phyloP scores from a whole-genome alignment of 192 early-diverging fungal species.

The Lobosporangium transversale region DNA sequence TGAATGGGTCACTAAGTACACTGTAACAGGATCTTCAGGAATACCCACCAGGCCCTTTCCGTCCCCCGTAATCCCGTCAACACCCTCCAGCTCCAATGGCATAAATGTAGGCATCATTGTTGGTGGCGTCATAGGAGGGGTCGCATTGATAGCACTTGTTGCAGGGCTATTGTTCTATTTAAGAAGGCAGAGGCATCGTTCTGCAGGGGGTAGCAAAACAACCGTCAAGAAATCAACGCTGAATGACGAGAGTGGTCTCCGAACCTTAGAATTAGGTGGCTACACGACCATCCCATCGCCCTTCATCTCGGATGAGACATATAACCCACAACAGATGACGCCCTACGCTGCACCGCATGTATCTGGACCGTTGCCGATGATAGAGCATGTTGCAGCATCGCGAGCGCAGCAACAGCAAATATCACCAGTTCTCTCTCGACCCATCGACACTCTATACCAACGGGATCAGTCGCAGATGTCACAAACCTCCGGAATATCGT shows the following conservation, averaged over 20 bases:
- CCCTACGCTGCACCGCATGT: background rate
- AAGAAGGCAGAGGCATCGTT: conserved; percentile 1
- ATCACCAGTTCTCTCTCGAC: background rate
- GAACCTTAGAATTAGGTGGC: conserved; percentile 1
- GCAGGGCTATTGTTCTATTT: conserved; percentile 11
- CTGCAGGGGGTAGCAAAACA: background rate
- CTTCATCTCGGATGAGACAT: background rate
- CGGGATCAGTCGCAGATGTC: background rate
- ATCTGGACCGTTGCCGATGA: background rate
- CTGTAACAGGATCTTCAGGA: background rate
- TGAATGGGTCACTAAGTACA: too few relatives aligned
- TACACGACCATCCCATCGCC: conserved; percentile 22
- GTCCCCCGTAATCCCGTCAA: too few relatives aligned
- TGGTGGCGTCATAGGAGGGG: conserved; percentile 15
- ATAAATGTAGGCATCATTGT: conserved; percentile 8
- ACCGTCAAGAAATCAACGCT: too few relatives aligned
- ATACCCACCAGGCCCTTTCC: background rate
- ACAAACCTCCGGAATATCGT: background rate
- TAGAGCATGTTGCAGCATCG: background rate
- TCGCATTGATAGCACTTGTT: conserved; percentile 4
- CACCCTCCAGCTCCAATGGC: too few relatives aligned
- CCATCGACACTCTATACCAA: background rate
- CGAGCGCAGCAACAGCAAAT: background rate
- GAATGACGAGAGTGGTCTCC: too few relatives aligned
- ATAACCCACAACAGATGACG: background rate